Percentiles rank a stretch among this genome's conserved stretches.
Conservation (phyloP, 441 rosid species). For the Gossypium schwendimanii region DNA sequence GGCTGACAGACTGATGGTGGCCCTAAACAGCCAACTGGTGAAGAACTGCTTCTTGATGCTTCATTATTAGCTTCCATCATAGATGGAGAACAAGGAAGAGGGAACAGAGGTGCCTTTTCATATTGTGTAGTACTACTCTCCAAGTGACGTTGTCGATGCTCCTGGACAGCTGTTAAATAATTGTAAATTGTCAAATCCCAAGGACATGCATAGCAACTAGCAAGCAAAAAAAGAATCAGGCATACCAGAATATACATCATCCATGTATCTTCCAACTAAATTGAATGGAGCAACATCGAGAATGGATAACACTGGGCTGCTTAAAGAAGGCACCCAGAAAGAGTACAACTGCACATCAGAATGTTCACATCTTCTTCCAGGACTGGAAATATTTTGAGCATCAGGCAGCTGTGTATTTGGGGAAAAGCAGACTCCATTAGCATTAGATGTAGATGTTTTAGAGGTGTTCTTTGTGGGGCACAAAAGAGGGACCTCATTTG, state of each 20-base stretch:
- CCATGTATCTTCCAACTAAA: constrained; percentile 51
- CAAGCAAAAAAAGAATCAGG: constrained; percentile 11
- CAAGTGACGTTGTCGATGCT: constrained; percentile 48
- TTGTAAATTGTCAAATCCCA: constrained; percentile 15
- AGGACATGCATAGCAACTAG: constrained; percentile 5
- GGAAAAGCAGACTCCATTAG: constrained; percentile 17
- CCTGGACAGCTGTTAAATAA: constrained; percentile 55
- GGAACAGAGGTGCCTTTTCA: constrained; percentile 73
- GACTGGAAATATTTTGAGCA: constrained; percentile 20
- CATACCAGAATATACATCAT: constrained; percentile 66
- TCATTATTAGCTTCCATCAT: constrained; percentile 35
- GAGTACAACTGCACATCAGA: constrained; percentile 22
- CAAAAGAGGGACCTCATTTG: constrained; percentile 27
- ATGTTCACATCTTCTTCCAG: constrained; percentile 15
- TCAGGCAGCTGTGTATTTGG: constrained; percentile 23
- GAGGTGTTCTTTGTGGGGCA: constrained; percentile 16
- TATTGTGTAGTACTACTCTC: constrained; percentile 47
- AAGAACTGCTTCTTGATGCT: constrained; percentile 25
- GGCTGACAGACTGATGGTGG: constrained; percentile 42
- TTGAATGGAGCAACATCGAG: constrained; percentile 60
- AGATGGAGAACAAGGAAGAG: constrained; percentile 37
- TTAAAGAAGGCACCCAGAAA: constrained; percentile 43
- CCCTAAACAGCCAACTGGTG: constrained; percentile 21
- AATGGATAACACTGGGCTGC: constrained; percentile 44
- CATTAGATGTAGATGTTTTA: constrained; percentile 22